Base-by-base conservation (phyloP, 2,329 filamentous ascomycete genomes). In the Nakataea oryzae region DNA sequence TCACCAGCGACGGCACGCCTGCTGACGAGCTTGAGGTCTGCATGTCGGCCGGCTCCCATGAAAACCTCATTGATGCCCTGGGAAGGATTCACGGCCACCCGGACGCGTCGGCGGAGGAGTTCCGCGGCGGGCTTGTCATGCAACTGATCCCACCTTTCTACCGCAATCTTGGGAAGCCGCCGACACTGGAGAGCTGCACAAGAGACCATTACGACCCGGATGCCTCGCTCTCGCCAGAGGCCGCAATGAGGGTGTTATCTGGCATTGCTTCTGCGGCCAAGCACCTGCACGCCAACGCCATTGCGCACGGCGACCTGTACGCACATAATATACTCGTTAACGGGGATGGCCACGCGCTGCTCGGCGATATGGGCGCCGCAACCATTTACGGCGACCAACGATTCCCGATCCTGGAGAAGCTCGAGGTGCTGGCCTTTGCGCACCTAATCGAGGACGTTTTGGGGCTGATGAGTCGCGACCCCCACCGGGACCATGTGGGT, bases 1-100 rank as follows among this genome's bases (percentile, higher is more conserved):
- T 79, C 13, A 78, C 78, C 11, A 78, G 74, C 65, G 78, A 80
- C 64, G 78, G 79, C 17, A 76, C 74, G 6, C 78, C 79, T 0
- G 68, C 72, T n/a, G 78, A 81, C 66, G 79, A 81, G 68, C 77
- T 81, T 76, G 71, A 73, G 12, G 78, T 78, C 3, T 78, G 74
- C 62, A 73, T 80, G 59, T 71, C 72, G 0, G 79, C 79, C 0
- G 79, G 78, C 13, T 73, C 72, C 50, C 79, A 81, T 65, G 70
- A 72, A 24, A 77, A 78, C 64, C 74, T 81, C 57, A 78, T 80
- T 62, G 72, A 74, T 60, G 73, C 78, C 1, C 73, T 80, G 17
- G 79, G 77, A 2, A 73, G 73, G 60, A 75, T 81, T 30, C 68
- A 71, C 30, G 72, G 70, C 3, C 76, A 79, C 63, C 75, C 76